phyloP scores from a whole-genome alignment of 2,329 filamentous ascomycete species.

The Pseudocercospora cruenta region DNA sequence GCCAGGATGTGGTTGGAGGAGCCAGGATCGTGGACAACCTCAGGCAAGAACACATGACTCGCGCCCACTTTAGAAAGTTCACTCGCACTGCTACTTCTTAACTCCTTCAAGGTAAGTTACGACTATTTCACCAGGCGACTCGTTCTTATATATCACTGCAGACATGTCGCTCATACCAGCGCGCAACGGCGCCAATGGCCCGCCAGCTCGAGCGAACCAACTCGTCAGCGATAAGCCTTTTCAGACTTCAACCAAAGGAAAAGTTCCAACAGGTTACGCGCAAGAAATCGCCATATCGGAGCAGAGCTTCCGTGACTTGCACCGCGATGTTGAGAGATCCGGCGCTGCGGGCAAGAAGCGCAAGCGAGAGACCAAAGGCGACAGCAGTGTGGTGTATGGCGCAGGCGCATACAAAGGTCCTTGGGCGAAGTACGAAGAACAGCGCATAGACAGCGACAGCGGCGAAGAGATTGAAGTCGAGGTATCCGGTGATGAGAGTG shows the following conservation, averaged over 20 bases:
- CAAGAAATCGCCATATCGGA: slow-evolving; percentile 89
- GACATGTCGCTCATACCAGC: slow-evolving; percentile 40
- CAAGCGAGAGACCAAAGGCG: slow-evolving; percentile 83
- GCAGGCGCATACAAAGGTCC: slow-evolving; percentile 88
- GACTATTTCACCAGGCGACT: slow-evolving; percentile 8
- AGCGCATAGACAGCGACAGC: slow-evolving; percentile 73
- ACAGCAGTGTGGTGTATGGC: slow-evolving; percentile 81
- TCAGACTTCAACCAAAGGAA: slow-evolving; percentile 46
- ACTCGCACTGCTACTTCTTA: background rate
- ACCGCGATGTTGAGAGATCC: slow-evolving; percentile 71
- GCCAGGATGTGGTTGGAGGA: background rate
- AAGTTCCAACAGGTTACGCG: slow-evolving; percentile 74
- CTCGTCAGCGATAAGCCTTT: slow-evolving; percentile 32
- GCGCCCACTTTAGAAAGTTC: background rate
- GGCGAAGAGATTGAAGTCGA: slow-evolving; percentile 71
- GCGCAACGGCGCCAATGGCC: slow-evolving; percentile 40
- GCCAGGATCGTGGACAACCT: too few relatives aligned
- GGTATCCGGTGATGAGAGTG: slow-evolving; percentile 70
- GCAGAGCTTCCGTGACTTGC: slow-evolving; percentile 83
- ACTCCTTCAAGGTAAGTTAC: slow-evolving; percentile 23
- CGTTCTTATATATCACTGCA: slow-evolving; percentile 16
- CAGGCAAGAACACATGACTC: background rate
- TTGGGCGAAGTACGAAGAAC: slow-evolving; percentile 82
- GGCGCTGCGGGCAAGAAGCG: slow-evolving; percentile 65
- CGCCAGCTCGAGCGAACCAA: slow-evolving; percentile 34